Evolutionary conservation across 768 basidiomycete species (phyloP).

Genomic region (Mycena metata): DNA sequence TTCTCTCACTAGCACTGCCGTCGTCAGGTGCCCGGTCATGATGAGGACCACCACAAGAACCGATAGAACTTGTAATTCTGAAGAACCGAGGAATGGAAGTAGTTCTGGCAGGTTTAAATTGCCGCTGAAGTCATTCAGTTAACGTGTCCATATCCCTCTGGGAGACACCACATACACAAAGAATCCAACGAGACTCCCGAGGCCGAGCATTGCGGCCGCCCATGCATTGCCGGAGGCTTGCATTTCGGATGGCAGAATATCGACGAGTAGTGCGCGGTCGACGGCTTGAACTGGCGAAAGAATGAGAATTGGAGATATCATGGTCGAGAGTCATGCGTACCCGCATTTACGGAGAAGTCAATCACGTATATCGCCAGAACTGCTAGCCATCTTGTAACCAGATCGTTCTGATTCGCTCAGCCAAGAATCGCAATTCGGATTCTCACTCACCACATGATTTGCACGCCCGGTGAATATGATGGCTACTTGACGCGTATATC

Average conservation of each 20-base stretch:
- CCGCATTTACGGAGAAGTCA: constrained; percentile 72
- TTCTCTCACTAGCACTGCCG: constrained; percentile 76
- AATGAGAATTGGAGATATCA: not conserved
- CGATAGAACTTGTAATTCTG: constrained; percentile 86
- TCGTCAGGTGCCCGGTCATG: constrained; percentile 72
- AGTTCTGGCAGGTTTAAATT: constrained; percentile 80
- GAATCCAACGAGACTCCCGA: constrained; percentile 90
- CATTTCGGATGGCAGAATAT: constrained; percentile 77
- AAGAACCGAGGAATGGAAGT: constrained; percentile 82
- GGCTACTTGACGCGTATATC: constrained; percentile 83
- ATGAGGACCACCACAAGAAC: constrained; percentile 80
- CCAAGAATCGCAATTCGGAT: not conserved
- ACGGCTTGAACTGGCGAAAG: constrained; percentile 79
- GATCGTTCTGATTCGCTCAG: constrained; percentile 61
- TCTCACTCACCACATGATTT: constrained; percentile 46
- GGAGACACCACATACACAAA: constrained; percentile 76
- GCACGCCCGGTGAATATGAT: constrained; percentile 55
- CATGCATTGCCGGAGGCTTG: constrained; percentile 94
- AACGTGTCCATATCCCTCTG: not conserved
- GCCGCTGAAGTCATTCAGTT: constrained; percentile 62
- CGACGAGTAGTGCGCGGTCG: constrained; percentile 92
- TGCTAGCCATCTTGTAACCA: constrained; percentile 82
- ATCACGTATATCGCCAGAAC: constrained; percentile 77
- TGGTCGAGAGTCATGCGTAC: not conserved
- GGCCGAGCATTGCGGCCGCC: constrained; percentile 93